These are phyloP conservation scores for Teunomyces panamensis DNA, from an alignment of 805 yeast genomes.

Conservation along the genomic window DNA sequence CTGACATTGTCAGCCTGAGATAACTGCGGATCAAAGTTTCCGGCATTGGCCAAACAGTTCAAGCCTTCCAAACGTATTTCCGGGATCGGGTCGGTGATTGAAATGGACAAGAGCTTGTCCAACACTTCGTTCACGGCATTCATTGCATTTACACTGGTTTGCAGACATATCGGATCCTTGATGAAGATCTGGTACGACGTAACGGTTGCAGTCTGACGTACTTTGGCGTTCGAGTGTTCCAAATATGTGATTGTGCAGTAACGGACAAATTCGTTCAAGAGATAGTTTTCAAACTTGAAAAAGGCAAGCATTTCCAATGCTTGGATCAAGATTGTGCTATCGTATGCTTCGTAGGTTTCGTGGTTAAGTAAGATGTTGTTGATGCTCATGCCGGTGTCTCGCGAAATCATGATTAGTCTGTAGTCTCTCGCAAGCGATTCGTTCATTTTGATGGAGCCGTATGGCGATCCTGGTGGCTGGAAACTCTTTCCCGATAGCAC, in stretches of 20 bases:
- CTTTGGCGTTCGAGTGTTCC: slow-evolving; percentile 74
- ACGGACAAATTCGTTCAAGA: slow-evolving; percentile 83
- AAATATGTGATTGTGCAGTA: slow-evolving; percentile 80
- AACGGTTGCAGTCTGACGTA: slow-evolving; percentile 79
- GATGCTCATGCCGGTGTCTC: slow-evolving; percentile 56
- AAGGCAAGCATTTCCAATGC: slow-evolving; percentile 73
- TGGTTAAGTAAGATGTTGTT: slow-evolving; percentile 30
- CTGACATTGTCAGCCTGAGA: slow-evolving; percentile 92
- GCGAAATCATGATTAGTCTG: slow-evolving; percentile 67
- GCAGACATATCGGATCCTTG: slow-evolving; percentile 79
- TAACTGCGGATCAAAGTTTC: slow-evolving; percentile 82
- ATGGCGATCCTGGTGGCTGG: slow-evolving; percentile 84
- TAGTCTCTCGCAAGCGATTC: slow-evolving; percentile 69
- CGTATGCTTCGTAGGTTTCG: slow-evolving; percentile 33
- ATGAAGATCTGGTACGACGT: slow-evolving; percentile 76
- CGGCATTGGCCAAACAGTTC: slow-evolving; percentile 56
- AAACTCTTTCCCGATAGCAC: slow-evolving; percentile 80
- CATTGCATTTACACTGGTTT: slow-evolving; percentile 76
- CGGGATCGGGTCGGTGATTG: slow-evolving; percentile 83
- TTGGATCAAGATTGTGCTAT: slow-evolving; percentile 58
- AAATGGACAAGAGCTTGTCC: slow-evolving; percentile 72
- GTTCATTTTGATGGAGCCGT: slow-evolving; percentile 56
- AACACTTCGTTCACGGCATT: slow-evolving; percentile 82
- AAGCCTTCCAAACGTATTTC: slow-evolving; percentile 83
- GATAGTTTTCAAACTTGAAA: slow-evolving; percentile 72